phyloP scores from a whole-genome alignment of 2,329 filamentous ascomycete species.

The Neoarthrinium moseri region DNA sequence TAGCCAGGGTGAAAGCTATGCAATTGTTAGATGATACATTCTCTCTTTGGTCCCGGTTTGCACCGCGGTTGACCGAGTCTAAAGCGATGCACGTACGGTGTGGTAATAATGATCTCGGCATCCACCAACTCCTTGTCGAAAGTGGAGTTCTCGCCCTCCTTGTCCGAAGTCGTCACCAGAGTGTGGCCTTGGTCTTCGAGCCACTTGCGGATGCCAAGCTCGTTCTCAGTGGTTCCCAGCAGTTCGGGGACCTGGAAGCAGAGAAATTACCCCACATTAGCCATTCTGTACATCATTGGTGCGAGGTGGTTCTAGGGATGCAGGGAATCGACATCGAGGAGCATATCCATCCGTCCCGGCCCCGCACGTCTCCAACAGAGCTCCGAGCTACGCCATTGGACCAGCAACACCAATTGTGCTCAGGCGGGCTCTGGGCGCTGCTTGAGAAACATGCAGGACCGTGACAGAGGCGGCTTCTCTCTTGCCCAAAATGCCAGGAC shows the following conservation, averaged over 20 bases:
- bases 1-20: constrained; percentile 95
- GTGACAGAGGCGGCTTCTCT: background rate
- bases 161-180: constrained; percentile 94
- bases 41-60: background rate
- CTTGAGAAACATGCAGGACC: too few relatives aligned
- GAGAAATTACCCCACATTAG: background rate
- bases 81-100: constrained; percentile 78
- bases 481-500: background rate
- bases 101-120: constrained; percentile 98
- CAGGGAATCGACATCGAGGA: too few relatives aligned
- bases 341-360: background rate
- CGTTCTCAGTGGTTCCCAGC: constrained; percentile 95
- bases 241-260: constrained; percentile 66
- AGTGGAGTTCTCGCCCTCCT: constrained; percentile 88
- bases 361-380: background rate
- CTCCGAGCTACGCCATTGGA: constrained; percentile 4
- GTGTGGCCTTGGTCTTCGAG: constrained; percentile 96
- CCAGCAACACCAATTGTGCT: background rate
- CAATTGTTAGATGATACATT: background rate
- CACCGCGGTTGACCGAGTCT: too few relatives aligned
- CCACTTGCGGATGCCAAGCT: constrained; percentile 96
- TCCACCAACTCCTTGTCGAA: constrained; percentile 97
- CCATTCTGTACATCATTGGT: too few relatives aligned
- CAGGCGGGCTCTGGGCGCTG: background rate
- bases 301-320: too few relatives aligned